phyloP scores from a whole-genome alignment of 768 basidiomycete species.

The Sarcomyxa edulis region DNA sequence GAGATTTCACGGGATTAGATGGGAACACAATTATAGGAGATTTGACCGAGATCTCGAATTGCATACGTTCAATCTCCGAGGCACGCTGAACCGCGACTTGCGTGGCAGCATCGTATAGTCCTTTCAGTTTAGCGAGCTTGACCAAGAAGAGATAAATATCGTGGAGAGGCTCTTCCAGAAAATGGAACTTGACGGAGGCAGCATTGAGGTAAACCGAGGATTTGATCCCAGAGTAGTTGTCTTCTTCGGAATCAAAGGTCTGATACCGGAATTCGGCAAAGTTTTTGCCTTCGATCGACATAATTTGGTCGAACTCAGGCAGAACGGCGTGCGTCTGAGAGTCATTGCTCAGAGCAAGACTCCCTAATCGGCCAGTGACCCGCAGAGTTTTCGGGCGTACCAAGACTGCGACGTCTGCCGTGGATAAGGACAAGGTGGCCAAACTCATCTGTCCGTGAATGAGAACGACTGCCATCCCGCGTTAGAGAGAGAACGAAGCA shows the following conservation, averaged over 20 bases:
- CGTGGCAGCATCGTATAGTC: slow-evolving; percentile 90
- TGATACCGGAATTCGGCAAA: slow-evolving; percentile 93
- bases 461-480: slow-evolving; percentile 55
- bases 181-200: slow-evolving; percentile 88
- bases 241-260: slow-evolving; percentile 74
- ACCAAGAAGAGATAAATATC: slow-evolving; percentile 78
- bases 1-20: slow-evolving; percentile 50
- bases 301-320: slow-evolving; percentile 73
- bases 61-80: slow-evolving; percentile 90
- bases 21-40: slow-evolving; percentile 93
- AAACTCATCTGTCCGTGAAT: slow-evolving; percentile 65
- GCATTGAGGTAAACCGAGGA: slow-evolving; percentile 77
- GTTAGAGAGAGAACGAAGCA: slow-evolving; percentile 1
- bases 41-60: slow-evolving; percentile 85
- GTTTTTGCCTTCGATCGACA: slow-evolving; percentile 92
- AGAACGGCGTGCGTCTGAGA: slow-evolving; percentile 43
- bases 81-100: slow-evolving; percentile 90
- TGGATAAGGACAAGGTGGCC: slow-evolving; percentile 85
- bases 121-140: slow-evolving; percentile 88
- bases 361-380: slow-evolving; percentile 78
- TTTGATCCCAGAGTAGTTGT: slow-evolving; percentile 72
- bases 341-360: slow-evolving; percentile 77
- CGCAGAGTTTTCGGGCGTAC: slow-evolving; percentile 69
- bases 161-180: slow-evolving; percentile 87
- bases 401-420: slow-evolving; percentile 80